These are phyloP conservation scores for Apiospora phragmitis DNA, from an alignment of 2,329 filamentous ascomycete genomes.

Conservation along the genomic window DNA sequence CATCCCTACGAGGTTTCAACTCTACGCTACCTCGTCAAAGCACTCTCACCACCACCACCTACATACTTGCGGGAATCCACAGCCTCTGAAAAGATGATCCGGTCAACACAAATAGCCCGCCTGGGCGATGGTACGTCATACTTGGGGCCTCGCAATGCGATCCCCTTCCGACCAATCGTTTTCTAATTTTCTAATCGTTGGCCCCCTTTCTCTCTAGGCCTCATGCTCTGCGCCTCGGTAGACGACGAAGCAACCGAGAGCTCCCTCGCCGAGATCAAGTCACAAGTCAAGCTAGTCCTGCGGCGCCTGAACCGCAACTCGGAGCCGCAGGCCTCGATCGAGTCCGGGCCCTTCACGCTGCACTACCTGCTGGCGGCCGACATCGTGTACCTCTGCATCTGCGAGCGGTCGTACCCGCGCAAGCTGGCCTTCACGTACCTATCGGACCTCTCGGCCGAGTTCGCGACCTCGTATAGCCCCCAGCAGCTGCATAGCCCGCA, in stretches of 20 bases:
- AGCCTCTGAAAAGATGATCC: constrained; percentile 66
- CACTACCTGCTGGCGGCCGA: constrained; percentile 87
- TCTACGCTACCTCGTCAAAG: neutral
- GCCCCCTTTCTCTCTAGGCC: constrained; percentile 57
- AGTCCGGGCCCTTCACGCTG: constrained; percentile 77
- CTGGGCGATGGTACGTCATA: constrained; percentile 69
- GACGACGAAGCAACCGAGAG: constrained; percentile 83
- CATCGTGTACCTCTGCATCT: constrained; percentile 91
- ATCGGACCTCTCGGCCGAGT: constrained; percentile 86
- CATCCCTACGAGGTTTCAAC: neutral
- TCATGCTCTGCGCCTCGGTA: constrained; percentile 92
- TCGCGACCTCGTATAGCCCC: constrained; percentile 78
- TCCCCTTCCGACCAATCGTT: neutral
- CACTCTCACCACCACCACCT: neutral
- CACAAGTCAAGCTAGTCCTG: constrained; percentile 86
- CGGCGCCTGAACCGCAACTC: constrained; percentile 86
- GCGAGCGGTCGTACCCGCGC: constrained; percentile 90
- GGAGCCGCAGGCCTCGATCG: constrained; percentile 88
- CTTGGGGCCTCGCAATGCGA: constrained; percentile 12
- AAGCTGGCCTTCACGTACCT: constrained; percentile 99
- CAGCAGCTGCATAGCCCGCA: constrained; percentile 71
- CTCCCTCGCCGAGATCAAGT: constrained; percentile 83
- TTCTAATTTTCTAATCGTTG: neutral
- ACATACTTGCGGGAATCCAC: neutral
- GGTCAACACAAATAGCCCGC: constrained; percentile 90